Evolutionary conservation across 2,329 filamentous ascomycete genomes (phyloP).

Genomic region (Botrytis medusae): DNA sequence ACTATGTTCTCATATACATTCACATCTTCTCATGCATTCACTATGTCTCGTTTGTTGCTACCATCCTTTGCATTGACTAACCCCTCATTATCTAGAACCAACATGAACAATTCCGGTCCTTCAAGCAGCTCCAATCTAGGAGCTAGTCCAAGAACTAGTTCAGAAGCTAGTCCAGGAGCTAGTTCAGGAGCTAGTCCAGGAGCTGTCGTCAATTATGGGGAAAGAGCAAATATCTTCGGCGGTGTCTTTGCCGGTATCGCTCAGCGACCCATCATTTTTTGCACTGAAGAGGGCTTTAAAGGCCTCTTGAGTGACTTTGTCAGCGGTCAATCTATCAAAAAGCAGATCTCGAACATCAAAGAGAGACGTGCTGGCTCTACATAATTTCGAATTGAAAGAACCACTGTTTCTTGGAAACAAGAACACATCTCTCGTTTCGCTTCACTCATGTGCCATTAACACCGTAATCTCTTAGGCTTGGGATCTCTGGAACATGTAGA

Average conservation of each 20-base stretch:
- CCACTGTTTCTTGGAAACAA: neutral
- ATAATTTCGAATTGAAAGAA: neutral
- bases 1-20: neutral
- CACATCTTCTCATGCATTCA: neutral
- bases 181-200: neutral
- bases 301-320: neutral
- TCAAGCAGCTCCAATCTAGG: neutral
- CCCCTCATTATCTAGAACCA: neutral
- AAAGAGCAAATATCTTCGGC: neutral
- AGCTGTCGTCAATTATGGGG: neutral
- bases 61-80: neutral
- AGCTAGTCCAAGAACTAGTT: no score
- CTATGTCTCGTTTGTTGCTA: neutral
- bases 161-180: no score
- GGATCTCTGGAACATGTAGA: neutral
- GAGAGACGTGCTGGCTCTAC: no score
- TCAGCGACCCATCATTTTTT: neutral
- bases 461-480: neutral
- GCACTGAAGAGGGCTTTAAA: neutral
- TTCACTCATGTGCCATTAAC: neutral
- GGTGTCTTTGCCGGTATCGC: neutral
- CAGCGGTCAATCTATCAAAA: fast-evolving
- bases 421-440: neutral
- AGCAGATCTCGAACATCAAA: no score
- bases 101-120: neutral